Base-by-base conservation (phyloP, 805 yeast species). In the Saturnispora besseyi region DNA sequence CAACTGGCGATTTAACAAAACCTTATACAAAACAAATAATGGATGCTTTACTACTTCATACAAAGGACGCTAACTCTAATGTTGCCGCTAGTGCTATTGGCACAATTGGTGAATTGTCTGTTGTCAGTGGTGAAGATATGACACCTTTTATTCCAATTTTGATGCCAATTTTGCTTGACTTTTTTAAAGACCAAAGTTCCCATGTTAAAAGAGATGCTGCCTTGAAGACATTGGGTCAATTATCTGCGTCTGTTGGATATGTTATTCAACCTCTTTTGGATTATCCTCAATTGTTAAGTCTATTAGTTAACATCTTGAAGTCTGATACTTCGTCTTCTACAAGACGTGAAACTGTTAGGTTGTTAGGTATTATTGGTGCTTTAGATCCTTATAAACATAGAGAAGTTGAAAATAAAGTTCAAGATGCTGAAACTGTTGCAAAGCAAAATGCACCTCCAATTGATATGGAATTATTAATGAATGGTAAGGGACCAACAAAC, bases 341-440 rank as follows among this genome's bases (percentile, higher is more conserved):
- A 7, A 79, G 93, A 59, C 72, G 96, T 51, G 98, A 93, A 63
- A 85, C 96, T 0, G 96, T 93, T 1, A 76, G 91, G 55, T 67
- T 93, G 24, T 71, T 93, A 50, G 99, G 99, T 61, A 89, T 90
- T 32, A 70, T 93, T 40, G 99, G 99, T 55, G 99, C 99, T 0
- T 70, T 93, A 44, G 99, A 93, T 66, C 99, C 99, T 1, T 93
- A 91, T 62, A 90, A 87, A 61, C 95, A 89, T 57, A 79, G 96
- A 50, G 96, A 88, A 58, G 87, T 90, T 9, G 98, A 90, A 62
- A 82, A 87, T 51, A 56, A 54, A 34, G 65, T 65, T 4, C 63
- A 62, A 42, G 67, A 65, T 33, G 62, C 67, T 6, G 60, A 61
- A 41, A 60, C 67, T 5, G 68, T 67, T 4, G 83, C 78, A 0